These are phyloP conservation scores for Blastomyces silverae DNA, from an alignment of 2,329 filamentous ascomycete genomes.

Conservation along the genomic window DNA sequence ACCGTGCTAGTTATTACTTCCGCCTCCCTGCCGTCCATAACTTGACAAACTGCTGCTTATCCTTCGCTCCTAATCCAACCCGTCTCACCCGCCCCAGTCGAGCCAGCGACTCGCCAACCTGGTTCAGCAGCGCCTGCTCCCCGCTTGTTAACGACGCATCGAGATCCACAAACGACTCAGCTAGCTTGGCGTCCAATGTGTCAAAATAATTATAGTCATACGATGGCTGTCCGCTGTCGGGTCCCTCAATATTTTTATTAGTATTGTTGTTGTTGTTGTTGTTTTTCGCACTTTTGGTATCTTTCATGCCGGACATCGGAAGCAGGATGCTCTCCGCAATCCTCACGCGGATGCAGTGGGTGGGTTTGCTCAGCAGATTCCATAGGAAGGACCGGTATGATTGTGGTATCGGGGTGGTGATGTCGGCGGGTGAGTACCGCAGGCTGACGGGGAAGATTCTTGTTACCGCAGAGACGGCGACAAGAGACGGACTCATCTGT, in stretches of 20 bases:
- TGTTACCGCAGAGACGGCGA: constrained; percentile 58
- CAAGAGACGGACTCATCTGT: constrained; percentile 69
- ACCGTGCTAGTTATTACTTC: background rate
- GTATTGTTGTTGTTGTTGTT: background rate
- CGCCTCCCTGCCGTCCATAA: constrained; percentile 47
- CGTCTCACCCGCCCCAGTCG: constrained; percentile 79
- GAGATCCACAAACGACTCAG: constrained; percentile 26
- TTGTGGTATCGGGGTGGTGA: constrained; percentile 82
- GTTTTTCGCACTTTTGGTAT: background rate
- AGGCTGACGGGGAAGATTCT: constrained; percentile 88
- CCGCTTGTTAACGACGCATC: constrained; percentile 39
- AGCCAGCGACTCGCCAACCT: constrained; percentile 78
- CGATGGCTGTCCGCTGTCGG: constrained; percentile 22
- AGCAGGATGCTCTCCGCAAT: constrained; percentile 66
- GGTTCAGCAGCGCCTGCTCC: constrained; percentile 67
- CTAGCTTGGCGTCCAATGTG: constrained; percentile 33
- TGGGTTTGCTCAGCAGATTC: constrained; percentile 75
- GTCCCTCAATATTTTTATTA: constrained; percentile 22
- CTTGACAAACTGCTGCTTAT: constrained; percentile 76
- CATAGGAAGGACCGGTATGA: constrained; percentile 69
- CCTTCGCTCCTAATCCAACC: constrained; percentile 72
- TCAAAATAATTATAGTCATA: constrained; percentile 45
- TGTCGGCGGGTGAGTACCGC: constrained; percentile 78
- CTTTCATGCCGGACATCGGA: constrained; percentile 50
- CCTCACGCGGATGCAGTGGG: constrained; percentile 82